A percentile compares a stretch with the other conserved stretches of the same genome.
These are phyloP conservation scores for Cercophora newfieldiana DNA, from an alignment of 495 filamentous ascomycete genomes.

Conservation along the genomic window DNA sequence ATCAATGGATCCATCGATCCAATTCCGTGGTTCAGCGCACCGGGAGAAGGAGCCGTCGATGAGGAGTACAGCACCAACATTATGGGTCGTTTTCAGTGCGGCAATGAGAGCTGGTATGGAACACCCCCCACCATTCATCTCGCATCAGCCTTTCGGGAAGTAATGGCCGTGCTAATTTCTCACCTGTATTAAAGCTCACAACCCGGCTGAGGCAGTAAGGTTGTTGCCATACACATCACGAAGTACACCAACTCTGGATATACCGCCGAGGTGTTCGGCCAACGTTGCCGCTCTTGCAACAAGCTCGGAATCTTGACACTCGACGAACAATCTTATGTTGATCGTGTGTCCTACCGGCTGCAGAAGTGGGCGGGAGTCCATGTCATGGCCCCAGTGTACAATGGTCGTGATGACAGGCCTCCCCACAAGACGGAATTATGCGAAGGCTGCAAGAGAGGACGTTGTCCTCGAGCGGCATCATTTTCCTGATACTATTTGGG, in stretches of 20 bases:
- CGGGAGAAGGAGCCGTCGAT: neutral
- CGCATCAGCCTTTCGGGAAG: neutral
- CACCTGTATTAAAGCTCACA: neutral
- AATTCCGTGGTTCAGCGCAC: neutral
- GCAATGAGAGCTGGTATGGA: neutral
- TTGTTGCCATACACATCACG: neutral
- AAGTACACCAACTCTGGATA: neutral
- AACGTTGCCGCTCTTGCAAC: conserved; percentile 1
- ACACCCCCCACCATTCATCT: neutral
- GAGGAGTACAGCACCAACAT: neutral
- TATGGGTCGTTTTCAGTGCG: conserved; percentile 1
- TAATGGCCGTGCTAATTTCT: neutral
- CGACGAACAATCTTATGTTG: conserved; percentile 3
- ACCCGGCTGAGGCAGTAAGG: neutral
- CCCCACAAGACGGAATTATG: neutral
- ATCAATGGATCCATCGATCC: neutral
- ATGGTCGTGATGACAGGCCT: neutral
- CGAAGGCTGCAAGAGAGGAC: conserved; percentile 5
- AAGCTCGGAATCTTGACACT: neutral
- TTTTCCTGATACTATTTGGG: neutral
- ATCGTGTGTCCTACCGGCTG: neutral
- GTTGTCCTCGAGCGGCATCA: neutral
- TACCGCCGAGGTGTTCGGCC: neutral
- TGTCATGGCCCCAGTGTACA: neutral
- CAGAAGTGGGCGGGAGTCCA: neutral